phyloP scores from a whole-genome alignment of 768 basidiomycete genomes.

The Pulveroboletus frians region DNA sequence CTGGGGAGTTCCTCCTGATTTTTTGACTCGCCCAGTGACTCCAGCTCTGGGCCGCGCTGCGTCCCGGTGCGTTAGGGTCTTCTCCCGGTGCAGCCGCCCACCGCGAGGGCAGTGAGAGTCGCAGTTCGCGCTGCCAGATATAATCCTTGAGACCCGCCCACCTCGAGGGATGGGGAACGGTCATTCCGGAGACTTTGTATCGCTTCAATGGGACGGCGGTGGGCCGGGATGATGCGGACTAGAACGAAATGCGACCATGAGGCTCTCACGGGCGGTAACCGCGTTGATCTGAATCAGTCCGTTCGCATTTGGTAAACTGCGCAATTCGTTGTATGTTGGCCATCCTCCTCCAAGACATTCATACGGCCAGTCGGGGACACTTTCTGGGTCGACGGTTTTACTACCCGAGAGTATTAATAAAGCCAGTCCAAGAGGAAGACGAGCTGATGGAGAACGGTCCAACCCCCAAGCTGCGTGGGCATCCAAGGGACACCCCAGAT shows the following conservation, averaged over 20 bases:
- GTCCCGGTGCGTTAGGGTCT: slow-evolving; percentile 18
- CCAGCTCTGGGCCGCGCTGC: slow-evolving; percentile 41
- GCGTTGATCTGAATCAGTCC: background rate
- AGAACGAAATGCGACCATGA: slow-evolving; percentile 12
- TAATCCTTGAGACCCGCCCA: slow-evolving; percentile 45
- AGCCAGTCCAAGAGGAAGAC: slow-evolving; percentile 6
- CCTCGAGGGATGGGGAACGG: slow-evolving; percentile 29
- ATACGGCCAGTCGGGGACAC: background rate
- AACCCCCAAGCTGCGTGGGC: slow-evolving; percentile 50
- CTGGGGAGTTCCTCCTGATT: slow-evolving; percentile 31
- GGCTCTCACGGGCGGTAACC: background rate
- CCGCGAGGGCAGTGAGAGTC: slow-evolving; percentile 20
- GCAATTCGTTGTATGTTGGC: slow-evolving; percentile 8
- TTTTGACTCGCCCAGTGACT: slow-evolving; percentile 62
- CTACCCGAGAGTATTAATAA: background rate
- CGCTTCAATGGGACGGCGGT: background rate
- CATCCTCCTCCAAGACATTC: background rate
- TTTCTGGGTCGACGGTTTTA: slow-evolving; percentile 2
- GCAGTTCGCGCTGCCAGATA: slow-evolving; percentile 41
- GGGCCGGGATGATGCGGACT: background rate
- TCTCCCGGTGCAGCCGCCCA: slow-evolving; percentile 17
- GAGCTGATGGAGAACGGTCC: slow-evolving; percentile 10
- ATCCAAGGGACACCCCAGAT: slow-evolving; percentile 58
- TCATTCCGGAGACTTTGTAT: slow-evolving; percentile 20
- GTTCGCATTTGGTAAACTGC: background rate